Percentiles rank a stretch among this genome's conserved stretches.
Evolutionary conservation across 1,284 basidiomycete genomes (phyloP).

Genomic region (Naganishia liquefaciens): DNA sequence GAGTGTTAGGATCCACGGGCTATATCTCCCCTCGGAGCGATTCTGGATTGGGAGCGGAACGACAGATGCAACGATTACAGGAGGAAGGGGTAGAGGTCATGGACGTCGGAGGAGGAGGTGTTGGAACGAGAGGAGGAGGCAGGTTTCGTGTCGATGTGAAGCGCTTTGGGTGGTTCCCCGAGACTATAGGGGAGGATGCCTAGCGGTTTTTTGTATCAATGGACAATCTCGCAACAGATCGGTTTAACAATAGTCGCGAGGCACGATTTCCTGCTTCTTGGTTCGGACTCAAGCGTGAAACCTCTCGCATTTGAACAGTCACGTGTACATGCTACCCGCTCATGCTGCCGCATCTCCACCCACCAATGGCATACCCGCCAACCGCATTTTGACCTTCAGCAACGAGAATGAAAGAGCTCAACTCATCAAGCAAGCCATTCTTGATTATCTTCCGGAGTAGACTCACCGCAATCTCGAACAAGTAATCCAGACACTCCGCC

Average conservation of each 20-base stretch:
- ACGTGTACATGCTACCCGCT: too few relatives aligned
- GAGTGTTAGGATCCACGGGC: constrained; percentile 50
- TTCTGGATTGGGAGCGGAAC: constrained; percentile 65
- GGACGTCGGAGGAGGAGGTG: constrained; percentile 43
- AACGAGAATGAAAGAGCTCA: neutral
- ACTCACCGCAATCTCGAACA: constrained; percentile 70
- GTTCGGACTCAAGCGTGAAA: too few relatives aligned
- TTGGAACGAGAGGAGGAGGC: constrained; percentile 46
- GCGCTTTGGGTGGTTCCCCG: constrained; percentile 66
- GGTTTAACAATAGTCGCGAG: too few relatives aligned
- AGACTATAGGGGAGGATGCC: constrained; percentile 36
- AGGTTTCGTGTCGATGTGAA: constrained; percentile 60
- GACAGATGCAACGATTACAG: constrained; percentile 66
- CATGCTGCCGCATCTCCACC: constrained; percentile 17
- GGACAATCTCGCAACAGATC: too few relatives aligned
- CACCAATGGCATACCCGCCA: constrained; percentile 42
- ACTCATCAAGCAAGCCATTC: neutral
- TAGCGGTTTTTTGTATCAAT: neutral
- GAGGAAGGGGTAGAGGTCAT: constrained; percentile 71
- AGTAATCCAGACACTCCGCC: constrained; percentile 81
- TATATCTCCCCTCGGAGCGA: constrained; percentile 77
- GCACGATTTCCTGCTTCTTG: too few relatives aligned
- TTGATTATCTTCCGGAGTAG: neutral
- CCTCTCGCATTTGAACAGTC: too few relatives aligned
- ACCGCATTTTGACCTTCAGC: constrained; percentile 66